Base-by-base conservation (phyloP, 2,329 filamentous ascomycete genomes). In the Pleoardoris graminearum region DNA sequence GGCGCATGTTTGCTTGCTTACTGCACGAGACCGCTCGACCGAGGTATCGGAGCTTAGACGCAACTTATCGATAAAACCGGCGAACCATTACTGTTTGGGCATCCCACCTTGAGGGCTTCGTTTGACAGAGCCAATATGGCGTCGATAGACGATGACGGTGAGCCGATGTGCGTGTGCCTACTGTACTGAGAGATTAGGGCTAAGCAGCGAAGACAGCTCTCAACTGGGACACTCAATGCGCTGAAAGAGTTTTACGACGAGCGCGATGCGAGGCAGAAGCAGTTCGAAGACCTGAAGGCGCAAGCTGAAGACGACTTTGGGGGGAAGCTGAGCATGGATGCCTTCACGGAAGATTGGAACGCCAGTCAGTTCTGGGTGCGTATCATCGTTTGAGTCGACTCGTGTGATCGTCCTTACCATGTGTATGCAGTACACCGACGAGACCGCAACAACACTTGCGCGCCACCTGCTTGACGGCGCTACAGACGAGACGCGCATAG, bases 261-360 rank as follows among this genome's bases (percentile, higher is more conserved):
- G 71, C 84, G 86, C 58, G 87, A 91, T 69, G 81, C 81, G 12
- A 81, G 82, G 51, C 78, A 80, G 53, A 82, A 85, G 64, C 81
- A 83, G 45, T 90, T 93, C 60, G 84, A 89, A 69, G 80, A 85
- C 56, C 77, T 93, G 47, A 85, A 85, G 72, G 75, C 77, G 10
- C 77, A 80, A 30, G 84, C 85, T 1, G 86, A 89, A 66, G 76
- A 81, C 41, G 77, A 80, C 12, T 78, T 79, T 53, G 70, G 75
- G 10, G 68, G 71, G 19, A 73, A 73, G 39, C 61, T 83, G 29
- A 80, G 75, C 35, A 93, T 93, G 83, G 84, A 88, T 25, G 77
- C 82, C 1, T 94, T 93, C 64, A 79, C 80, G 1, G 90, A 93
- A 73, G 87, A 93, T 71, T 94, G 90, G 90, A 90, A 92, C 66